Base-by-base conservation (phyloP, 2,329 filamentous ascomycete species). In the Pezicula rhizophila region DNA sequence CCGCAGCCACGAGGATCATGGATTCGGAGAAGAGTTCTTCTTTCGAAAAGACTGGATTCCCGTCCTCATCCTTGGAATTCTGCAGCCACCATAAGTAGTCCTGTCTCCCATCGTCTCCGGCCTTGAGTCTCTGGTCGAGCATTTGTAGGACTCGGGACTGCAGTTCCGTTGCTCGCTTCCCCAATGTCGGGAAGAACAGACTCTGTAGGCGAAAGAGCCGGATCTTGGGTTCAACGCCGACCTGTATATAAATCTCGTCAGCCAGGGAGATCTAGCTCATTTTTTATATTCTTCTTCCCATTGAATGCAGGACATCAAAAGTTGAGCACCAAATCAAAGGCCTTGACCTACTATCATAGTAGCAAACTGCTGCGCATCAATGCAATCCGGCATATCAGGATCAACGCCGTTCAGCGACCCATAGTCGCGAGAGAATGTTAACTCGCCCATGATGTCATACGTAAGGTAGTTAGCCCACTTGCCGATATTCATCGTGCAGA, bases 71-170 rank as follows among this genome's bases (percentile, higher is more conserved):
- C 41, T 78, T 78, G 8, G 84, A 83, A 60, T 82, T 83, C 52
- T 88, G 75, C 11, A 88, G 74, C 64, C 87, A 82, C 66, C 86
- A 81, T 70, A 88, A 87, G 69, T 88, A 87, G 61, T 89, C 85
- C 52, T 81, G 79, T 26, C 84, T 57, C 83, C 79, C 23, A 78
- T 26, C 42, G 20, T 79, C 49, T 80, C 78, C 54, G 33, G 80
- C 80, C 52, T 80, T 78, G 43, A 82, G 84, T 18, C 83, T 76
- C 59, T 85, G 78, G 25, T 76, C 76, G 44, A 45, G 35, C 12
- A 41, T 34, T 23, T 38, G 20, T 33, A 34, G n/a, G n/a, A n/a
- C n/a, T n/a, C n/a, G n/a, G n/a, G n/a, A n/a, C n/a, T n/a, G n/a
- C n/a, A n/a, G n/a, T n/a, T n/a, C n/a, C 15, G 17, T 47, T 34